Percentiles rank a stretch among this genome's conserved stretches.
phyloP scores from a whole-genome alignment of 2,329 filamentous ascomycete genomes.

The Pyrenophora seminiperda region DNA sequence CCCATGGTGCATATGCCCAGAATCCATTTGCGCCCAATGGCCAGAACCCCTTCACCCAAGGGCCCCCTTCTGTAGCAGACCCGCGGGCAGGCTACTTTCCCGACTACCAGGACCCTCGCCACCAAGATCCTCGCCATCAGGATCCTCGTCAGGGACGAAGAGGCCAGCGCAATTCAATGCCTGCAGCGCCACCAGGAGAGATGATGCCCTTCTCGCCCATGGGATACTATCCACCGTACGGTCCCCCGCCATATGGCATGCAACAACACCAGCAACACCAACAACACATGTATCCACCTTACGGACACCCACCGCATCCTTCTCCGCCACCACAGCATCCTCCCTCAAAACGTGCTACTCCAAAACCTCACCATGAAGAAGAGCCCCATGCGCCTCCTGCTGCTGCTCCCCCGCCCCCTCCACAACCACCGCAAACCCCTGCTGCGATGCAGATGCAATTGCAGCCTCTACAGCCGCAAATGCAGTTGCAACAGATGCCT shows the following conservation, averaged over 20 bases:
- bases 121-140: constrained; percentile 13
- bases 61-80: constrained; percentile 26
- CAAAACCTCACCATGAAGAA: constrained; percentile 31
- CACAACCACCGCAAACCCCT: constrained; percentile 19
- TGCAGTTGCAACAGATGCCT: constrained; percentile 9
- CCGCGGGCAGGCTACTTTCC: constrained; percentile 47
- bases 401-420: constrained; percentile 21
- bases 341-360: constrained; percentile 37
- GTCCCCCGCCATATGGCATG: constrained; percentile 36
- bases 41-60: constrained; percentile 33
- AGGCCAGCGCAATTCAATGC: constrained; percentile 45
- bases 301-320: constrained; percentile 27
- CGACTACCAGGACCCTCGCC: constrained; percentile 20
- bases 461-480: constrained; percentile 12
- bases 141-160: constrained; percentile 22
- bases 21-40: constrained; percentile 40
- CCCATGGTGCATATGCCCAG: constrained; percentile 42
- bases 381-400: constrained; percentile 17
- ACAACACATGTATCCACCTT: constrained; percentile 35
- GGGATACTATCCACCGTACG: constrained; percentile 40
- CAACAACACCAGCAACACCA: too few species aligned
- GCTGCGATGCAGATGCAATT: constrained; percentile 12
- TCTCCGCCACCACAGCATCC: constrained; percentile 35
- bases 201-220: constrained; percentile 44
- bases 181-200: constrained; percentile 31